Percentiles rank a stretch among this genome's conserved stretches.
Evolutionary conservation across 2,329 filamentous ascomycete species (phyloP).

Genomic region (Fusarium denticulatum): DNA sequence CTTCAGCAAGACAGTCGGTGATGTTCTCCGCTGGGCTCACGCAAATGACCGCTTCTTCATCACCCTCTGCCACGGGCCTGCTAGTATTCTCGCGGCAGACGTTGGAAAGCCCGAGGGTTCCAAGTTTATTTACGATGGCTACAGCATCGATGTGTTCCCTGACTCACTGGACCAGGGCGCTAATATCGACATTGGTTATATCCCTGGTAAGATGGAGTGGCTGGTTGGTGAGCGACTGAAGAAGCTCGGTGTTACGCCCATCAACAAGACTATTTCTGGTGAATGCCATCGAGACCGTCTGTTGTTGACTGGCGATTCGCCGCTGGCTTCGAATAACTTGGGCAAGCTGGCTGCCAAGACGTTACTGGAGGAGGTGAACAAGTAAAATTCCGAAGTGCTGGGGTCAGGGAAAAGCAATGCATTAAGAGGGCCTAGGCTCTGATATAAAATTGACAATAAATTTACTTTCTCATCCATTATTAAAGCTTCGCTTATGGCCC

Average conservation of each 20-base stretch:
- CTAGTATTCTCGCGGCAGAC: not conserved
- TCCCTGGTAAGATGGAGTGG: slow-evolving; percentile 9
- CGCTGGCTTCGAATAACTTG: not conserved
- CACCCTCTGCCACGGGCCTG: not conserved
- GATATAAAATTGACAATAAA: not conserved
- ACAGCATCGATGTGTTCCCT: not conserved
- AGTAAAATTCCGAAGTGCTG: accelerated
- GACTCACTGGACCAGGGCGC: not conserved
- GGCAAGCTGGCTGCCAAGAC: not conserved
- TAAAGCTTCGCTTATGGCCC: no score
- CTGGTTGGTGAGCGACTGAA: not conserved
- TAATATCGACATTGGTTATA: slow-evolving; percentile 1
- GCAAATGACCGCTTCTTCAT: not conserved
- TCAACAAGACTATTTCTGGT: not conserved
- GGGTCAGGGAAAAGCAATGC: accelerated
- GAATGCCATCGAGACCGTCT: not conserved
- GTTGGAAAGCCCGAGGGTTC: not conserved
- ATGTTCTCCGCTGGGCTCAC: not conserved
- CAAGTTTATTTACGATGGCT: not conserved
- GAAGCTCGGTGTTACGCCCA: not conserved
- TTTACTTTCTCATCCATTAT: accelerated
- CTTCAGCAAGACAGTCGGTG: not conserved
- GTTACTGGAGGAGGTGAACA: not conserved
- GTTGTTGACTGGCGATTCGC: not conserved
- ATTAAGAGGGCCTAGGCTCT: accelerated